Evolutionary conservation across 192 early-diverging fungal species (phyloP), one percentile per base, ranked within the genome.

Genomic region (Spinellus fusiger): DNA sequence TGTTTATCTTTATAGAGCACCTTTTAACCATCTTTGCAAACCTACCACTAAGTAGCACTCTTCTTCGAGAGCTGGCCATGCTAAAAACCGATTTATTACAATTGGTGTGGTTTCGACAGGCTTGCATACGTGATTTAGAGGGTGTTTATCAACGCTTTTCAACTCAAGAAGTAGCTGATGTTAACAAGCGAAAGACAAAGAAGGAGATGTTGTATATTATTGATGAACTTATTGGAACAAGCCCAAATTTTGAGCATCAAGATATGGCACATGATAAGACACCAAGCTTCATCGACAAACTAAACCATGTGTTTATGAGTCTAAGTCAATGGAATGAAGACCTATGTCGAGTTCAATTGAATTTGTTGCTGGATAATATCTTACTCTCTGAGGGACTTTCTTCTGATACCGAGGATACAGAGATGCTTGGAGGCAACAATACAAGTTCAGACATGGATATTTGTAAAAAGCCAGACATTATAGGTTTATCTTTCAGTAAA

Each of bases 241-340:
- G 25, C 26, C 18, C n/a, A 4, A 20, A 35, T 22, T 35, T 18
- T 29, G 35, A 38, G 25, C 56, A 49, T 15, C 44, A 38, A 26
- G 49, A 22, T 1, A 53, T 59, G n/a, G 34, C 37, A 0, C 27
- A 46, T 13, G 56, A 57, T 12, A 18, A 65, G 27, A 65, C 71
- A 5, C 64, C 79, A 5, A 62, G 60, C 8, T 74, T 76, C 58
- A 62, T 80, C 31, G 73, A 75, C 18, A 74, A 77, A 32, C 61
- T 80, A 16, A 59, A 67, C 35, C 57, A 65, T 9, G 69, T 80
- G 13, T 77, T 80, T 54, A 61, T 64, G 25, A 62, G 75, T 9
- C 69, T 80, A 5, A 75, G 74, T 32, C 70, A 73, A n/a, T 80
- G 79, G 79, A 80, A 75, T 28, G 74, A 77, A 59, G 79, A 77